Conservation (phyloP, 116 monocot genomes). For the Zostera marina region DNA sequence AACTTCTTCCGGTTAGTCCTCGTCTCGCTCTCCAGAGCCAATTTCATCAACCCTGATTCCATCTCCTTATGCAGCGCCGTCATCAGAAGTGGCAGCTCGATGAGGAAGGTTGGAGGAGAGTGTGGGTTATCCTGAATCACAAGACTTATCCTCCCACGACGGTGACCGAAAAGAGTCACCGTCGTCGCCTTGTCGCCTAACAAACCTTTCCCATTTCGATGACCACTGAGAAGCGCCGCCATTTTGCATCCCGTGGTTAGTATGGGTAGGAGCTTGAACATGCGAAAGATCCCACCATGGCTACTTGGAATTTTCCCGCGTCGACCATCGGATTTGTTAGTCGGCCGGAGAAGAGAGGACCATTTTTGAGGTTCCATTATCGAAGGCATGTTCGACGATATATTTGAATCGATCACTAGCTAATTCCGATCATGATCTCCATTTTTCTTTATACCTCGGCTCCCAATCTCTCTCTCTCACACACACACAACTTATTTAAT, state of each 20-base stretch:
- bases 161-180: slow-evolving; percentile 65
- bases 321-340: background rate
- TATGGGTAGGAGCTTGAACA: slow-evolving; percentile 42
- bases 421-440: too few relatives aligned
- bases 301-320: slow-evolving; percentile 3
- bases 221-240: slow-evolving; percentile 24
- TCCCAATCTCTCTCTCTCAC: too few relatives aligned
- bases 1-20: slow-evolving; percentile 50
- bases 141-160: slow-evolving; percentile 37
- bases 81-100: slow-evolving; percentile 75
- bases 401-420: too few relatives aligned
- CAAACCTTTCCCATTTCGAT: slow-evolving; percentile 11
- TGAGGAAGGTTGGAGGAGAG: slow-evolving; percentile 54
- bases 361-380: slow-evolving; percentile 3
- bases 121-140: slow-evolving; percentile 70
- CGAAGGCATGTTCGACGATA: slow-evolving; percentile 2
- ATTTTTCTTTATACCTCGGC: too few relatives aligned
- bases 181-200: slow-evolving; percentile 35
- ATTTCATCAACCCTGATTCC: slow-evolving; percentile 49
- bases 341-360: slow-evolving; percentile 1
- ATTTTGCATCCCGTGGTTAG: slow-evolving; percentile 50
- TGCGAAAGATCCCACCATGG: slow-evolving; percentile 17
- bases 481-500: too few relatives aligned
- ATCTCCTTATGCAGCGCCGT: slow-evolving; percentile 69
- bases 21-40: slow-evolving; percentile 82